Conservation (phyloP, 1,284 basidiomycete genomes). For the Malassezia cuniculi region DNA sequence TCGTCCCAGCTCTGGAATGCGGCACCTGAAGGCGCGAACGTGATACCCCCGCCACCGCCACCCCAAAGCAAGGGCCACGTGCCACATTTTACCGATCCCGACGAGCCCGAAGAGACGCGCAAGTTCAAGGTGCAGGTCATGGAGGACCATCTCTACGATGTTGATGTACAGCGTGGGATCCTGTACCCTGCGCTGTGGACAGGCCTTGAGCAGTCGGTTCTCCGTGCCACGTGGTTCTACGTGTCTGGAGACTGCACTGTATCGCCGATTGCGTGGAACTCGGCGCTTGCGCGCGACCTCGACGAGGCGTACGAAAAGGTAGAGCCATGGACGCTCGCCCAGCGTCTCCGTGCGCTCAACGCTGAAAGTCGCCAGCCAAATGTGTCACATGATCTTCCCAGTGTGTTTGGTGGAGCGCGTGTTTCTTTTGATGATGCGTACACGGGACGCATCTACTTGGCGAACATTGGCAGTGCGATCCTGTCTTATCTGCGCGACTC, state of each 20-base stretch:
- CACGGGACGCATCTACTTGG: slow-evolving; percentile 43
- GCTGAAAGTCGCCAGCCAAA: slow-evolving; percentile 12
- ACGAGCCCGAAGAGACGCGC: slow-evolving; percentile 24
- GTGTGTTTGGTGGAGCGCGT: slow-evolving; percentile 33
- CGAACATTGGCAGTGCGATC: slow-evolving; percentile 25
- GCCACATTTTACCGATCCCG: slow-evolving; percentile 21
- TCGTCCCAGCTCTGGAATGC: not conserved
- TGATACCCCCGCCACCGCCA: slow-evolving; percentile 7
- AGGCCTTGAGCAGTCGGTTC: slow-evolving; percentile 40
- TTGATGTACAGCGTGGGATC: slow-evolving; percentile 33
- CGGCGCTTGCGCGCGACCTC: slow-evolving; percentile 39
- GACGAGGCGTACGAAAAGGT: slow-evolving; percentile 43
- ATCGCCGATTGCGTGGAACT: slow-evolving; percentile 33
- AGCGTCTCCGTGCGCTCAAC: slow-evolving; percentile 6
- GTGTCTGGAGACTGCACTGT: slow-evolving; percentile 28
- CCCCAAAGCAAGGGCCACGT: too few relatives aligned
- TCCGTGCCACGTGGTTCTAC: slow-evolving; percentile 46
- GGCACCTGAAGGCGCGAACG: not conserved
- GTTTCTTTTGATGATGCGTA: slow-evolving; percentile 35
- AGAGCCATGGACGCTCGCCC: slow-evolving; percentile 34
- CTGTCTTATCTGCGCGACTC: slow-evolving; percentile 33
- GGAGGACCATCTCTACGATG: slow-evolving; percentile 41
- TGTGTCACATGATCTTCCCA: slow-evolving; percentile 21
- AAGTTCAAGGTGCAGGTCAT: slow-evolving; percentile 29
- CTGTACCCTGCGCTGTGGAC: slow-evolving; percentile 46